A percentile compares a stretch with the other conserved stretches of the same genome.
These are phyloP conservation scores for Phytopythium montanum DNA, from an alignment of 352 stramenopile genomes.

Conservation along the genomic window DNA sequence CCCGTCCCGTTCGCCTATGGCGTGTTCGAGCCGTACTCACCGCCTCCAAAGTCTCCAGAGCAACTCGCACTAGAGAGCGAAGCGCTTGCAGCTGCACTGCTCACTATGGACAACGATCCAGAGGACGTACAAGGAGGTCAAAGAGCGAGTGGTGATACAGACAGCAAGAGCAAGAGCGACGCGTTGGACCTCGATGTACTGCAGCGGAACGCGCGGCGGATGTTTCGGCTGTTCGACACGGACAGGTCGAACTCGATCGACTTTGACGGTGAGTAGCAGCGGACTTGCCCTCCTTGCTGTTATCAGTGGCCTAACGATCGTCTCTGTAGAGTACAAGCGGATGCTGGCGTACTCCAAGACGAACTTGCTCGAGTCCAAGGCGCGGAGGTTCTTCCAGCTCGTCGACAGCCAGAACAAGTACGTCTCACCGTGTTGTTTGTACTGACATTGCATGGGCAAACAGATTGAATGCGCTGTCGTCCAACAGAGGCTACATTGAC, in stretches of 20 bases:
- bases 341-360: constrained; percentile 72
- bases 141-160: neutral
- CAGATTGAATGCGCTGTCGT: neutral
- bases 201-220: constrained; percentile 45
- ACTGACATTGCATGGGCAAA: neutral
- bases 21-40: constrained; percentile 50
- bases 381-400: constrained; percentile 61
- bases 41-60: constrained; percentile 41
- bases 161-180: neutral
- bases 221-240: constrained; percentile 72
- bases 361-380: constrained; percentile 66
- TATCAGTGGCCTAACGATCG: neutral
- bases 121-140: constrained; percentile 21
- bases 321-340: constrained; percentile 60
- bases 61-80: constrained; percentile 46
- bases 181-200: constrained; percentile 41
- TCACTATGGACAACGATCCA: constrained; percentile 51
- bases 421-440: neutral
- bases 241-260: constrained; percentile 78
- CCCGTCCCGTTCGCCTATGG: constrained; percentile 51
- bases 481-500: constrained; percentile 55
- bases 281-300: neutral
- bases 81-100: constrained; percentile 33
- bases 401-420: constrained; percentile 75
- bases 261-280: constrained; percentile 47